Percentiles rank a stretch among this genome's conserved stretches.
Evolutionary conservation across 345 rosid species (phyloP).

Genomic region (Iberis pinnata): DNA sequence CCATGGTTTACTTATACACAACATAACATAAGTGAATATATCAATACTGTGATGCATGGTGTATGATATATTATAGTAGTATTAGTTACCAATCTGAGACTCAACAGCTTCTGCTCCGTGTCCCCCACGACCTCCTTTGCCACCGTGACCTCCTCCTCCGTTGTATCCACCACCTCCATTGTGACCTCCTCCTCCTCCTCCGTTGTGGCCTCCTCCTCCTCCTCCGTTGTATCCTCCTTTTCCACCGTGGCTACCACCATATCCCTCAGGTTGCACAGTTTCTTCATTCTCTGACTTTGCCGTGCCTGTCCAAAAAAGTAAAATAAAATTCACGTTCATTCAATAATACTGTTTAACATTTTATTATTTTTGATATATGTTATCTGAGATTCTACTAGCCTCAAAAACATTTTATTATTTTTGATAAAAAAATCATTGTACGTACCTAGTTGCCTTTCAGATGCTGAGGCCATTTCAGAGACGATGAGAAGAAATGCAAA

Average conservation of each 20-base stretch:
- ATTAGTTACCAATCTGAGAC: neutral
- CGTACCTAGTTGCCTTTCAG: slow-evolving; percentile 14
- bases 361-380: slow-evolving; percentile 1
- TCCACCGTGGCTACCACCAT: neutral
- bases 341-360: no score
- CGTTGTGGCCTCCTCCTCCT: slow-evolving; percentile 3
- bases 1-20: neutral
- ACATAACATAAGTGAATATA: neutral
- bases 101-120: neutral
- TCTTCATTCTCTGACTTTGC: slow-evolving; percentile 8
- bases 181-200: slow-evolving; percentile 7
- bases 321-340: no score
- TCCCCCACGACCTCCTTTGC: neutral
- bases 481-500: slow-evolving; percentile 20
- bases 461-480: slow-evolving; percentile 17
- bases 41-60: neutral
- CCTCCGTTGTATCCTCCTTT: neutral
- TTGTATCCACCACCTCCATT: slow-evolving; percentile 1
- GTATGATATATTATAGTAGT: neutral
- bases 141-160: neutral
- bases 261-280: slow-evolving; percentile 13
- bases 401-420: no score
- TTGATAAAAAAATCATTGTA: neutral
- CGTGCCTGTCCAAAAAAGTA: slow-evolving; percentile 1
- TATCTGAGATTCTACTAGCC: neutral